These are phyloP conservation scores for Didymella exigua DNA, from an alignment of 2,329 filamentous ascomycete genomes.

Conservation along the genomic window DNA sequence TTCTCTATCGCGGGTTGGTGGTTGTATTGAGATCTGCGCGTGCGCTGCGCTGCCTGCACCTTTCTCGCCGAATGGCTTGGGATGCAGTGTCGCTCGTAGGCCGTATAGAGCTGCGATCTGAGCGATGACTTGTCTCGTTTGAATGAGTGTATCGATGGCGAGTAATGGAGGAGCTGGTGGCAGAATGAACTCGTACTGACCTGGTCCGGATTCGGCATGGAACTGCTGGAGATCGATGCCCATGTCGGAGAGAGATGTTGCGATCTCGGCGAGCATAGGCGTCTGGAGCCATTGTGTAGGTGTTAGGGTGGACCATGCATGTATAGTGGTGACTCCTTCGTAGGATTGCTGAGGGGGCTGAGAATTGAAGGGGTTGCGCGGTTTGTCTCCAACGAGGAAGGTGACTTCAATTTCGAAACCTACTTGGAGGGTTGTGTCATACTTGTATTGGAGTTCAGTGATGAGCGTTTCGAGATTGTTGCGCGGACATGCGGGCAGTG, in stretches of 20 bases:
- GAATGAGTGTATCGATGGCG: constrained; percentile 74
- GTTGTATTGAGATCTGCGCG: constrained; percentile 70
- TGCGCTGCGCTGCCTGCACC: constrained; percentile 70
- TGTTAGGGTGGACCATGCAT: constrained; percentile 73
- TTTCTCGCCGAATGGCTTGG: constrained; percentile 63
- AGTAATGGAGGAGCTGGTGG: constrained; percentile 66
- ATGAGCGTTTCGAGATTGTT: constrained; percentile 55
- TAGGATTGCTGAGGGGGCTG: constrained; percentile 30
- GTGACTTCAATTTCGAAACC: constrained; percentile 86
- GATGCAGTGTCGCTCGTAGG: constrained; percentile 73
- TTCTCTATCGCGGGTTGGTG: constrained; percentile 58
- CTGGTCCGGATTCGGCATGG: constrained; percentile 73
- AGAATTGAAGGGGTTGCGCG: constrained; percentile 19
- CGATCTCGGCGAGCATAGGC: constrained; percentile 69
- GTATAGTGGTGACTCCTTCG: constrained; percentile 63
- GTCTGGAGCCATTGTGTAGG: constrained; percentile 66
- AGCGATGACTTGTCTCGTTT: constrained; percentile 71
- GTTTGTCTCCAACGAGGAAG: constrained; percentile 62
- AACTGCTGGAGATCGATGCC: constrained; percentile 73
- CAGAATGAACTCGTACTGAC: constrained; percentile 80
- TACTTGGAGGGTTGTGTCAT: constrained; percentile 65
- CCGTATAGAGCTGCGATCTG: constrained; percentile 66
- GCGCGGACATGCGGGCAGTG: constrained; percentile 66
- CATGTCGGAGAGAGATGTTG: constrained; percentile 62
- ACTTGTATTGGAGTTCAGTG: constrained; percentile 56